Base-by-base conservation (phyloP, 1,139 yeast genomes). In the Komagataea norvegica region DNA sequence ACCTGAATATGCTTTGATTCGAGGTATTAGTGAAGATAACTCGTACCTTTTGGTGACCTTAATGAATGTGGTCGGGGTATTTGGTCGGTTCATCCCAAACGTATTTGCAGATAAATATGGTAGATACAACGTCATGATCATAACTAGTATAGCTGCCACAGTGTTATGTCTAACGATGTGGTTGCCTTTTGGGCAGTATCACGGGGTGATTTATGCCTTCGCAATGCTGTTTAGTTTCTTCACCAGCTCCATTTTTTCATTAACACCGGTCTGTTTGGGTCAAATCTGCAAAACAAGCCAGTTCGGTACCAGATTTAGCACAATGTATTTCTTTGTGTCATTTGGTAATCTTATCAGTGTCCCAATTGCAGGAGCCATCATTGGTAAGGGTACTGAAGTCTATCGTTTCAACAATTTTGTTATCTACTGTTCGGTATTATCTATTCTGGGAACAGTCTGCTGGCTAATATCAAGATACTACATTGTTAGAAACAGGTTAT, bases 71-170 rank as follows among this genome's bases (percentile, higher is more conserved):
- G 62, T 74, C 3, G 85, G 86, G 6, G 65, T 77, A 13, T 46
- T 70, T 4, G 87, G 86, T 2, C 60, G 87, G 42, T 68, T 69
- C 39, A 48, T 76, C 6, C 80, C 85, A 1, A 78, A 79, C 0
- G 56, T 63, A 22, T 46, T 71, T 8, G 69, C 79, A 0, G 82
- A 81, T 42, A 73, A 64, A 41, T 67, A 56, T 41, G 88, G 88
- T 0, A 63, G 74, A 26, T 79, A 73, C 56, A 80, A 79, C 49
- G 64, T 78, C 15, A 71, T 72, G 52, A 59, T 70, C 23, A 40
- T 54, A 17, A 62, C 74, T 59, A 55, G 73, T 45, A 18, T 59
- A n/a, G 47, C 67, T 33, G 61, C 74, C 23, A 66, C 69, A 1
- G 17, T 76, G 26, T 59, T 65, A 7, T 59, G 64, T 17, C 56